Base-by-base conservation (phyloP, 257 asterid genomes). In the Hygrophila difformis region DNA sequence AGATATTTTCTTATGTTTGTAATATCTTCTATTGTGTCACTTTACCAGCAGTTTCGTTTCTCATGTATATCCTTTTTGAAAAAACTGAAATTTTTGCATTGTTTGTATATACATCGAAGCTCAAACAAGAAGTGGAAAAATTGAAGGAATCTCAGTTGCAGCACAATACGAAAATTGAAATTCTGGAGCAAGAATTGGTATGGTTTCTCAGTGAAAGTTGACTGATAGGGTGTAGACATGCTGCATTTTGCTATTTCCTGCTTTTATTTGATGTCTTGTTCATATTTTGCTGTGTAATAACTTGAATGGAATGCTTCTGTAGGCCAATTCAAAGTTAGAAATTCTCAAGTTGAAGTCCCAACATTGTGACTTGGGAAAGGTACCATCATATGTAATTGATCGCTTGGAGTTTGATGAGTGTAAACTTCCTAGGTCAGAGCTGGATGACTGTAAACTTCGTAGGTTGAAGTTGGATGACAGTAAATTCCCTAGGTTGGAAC, bases 151-250 rank as follows among this genome's bases (percentile, higher is more conserved):
- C 55, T 22, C 73, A 75, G 43, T 62, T 43, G 52, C 57, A 61
- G 18, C 85, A 77, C 59, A 49, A 49, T 33, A 47, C 15, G 39
- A 69, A 61, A 67, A 65, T 71, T 39, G 34, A 36, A 61, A 64
- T 60, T 43, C 65, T 84, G 53, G 82, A 80, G 74, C 60, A 62
- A n/a, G 78, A 71, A 49, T 57, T 84, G 77, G 93, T 84, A 73
- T 47, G 42, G 16, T 39, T 10, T 48, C 58, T 53, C 43, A 12
- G 18, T 11, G 33, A 23, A 22, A 36, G 40, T 37, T 39, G 54
- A 28, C 16, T 11, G n/a, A 56, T 13, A 41, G 41, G 12, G 5
- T 12, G 20, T 16, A 26, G 33, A 38, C 39, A 53, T 22, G 48
- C 49, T 12, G 46, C 40, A 39, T 26, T 56, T 63, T 37, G 44